These are phyloP conservation scores for Letharia lupina DNA, from an alignment of 495 filamentous ascomycete species.

Conservation along the genomic window DNA sequence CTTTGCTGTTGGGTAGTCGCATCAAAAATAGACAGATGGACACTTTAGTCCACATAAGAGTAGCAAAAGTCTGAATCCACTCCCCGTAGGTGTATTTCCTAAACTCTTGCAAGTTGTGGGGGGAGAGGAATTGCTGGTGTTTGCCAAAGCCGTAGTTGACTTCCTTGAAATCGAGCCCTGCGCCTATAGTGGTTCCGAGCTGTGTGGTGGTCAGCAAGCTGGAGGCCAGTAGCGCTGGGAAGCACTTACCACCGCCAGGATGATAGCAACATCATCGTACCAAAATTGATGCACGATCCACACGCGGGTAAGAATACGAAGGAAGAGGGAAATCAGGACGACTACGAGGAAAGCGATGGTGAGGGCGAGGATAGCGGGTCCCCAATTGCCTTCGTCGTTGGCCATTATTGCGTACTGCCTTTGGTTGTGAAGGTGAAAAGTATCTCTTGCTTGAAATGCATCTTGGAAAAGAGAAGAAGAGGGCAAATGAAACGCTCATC, in stretches of 20 bases:
- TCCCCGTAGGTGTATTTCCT: conserved; percentile 25
- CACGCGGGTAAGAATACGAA: conserved; percentile 21
- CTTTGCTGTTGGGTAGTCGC: conserved; percentile 19
- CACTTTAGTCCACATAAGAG: conserved; percentile 26
- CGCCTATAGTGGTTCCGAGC: conserved; percentile 24
- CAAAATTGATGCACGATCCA: conserved; percentile 24
- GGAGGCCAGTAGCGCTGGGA: background rate
- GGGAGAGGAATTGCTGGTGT: conserved; percentile 18
- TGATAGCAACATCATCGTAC: conserved; percentile 24
- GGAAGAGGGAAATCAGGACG: conserved; percentile 20
- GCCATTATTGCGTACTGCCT: background rate
- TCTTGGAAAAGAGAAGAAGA: background rate
- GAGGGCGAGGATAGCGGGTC: conserved; percentile 19
- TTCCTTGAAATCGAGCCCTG: conserved; percentile 22
- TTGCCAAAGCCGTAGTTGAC: conserved; percentile 24
- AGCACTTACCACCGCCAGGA: conserved; percentile 22
- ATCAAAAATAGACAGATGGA: conserved; percentile 26
- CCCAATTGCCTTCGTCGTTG: conserved; percentile 21
- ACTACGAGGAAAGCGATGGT: conserved; percentile 21
- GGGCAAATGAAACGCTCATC: background rate
- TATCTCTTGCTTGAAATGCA: background rate
- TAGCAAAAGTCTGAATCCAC: conserved; percentile 26
- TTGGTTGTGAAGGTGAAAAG: background rate
- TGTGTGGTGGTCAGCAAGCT: conserved; percentile 3
- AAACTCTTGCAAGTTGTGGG: conserved; percentile 18